A percentile compares a stretch with the other conserved stretches of the same genome.
Evolutionary conservation across 2,329 filamentous ascomycete genomes (phyloP).

Genomic region (Emmonsiellopsis sp.): DNA sequence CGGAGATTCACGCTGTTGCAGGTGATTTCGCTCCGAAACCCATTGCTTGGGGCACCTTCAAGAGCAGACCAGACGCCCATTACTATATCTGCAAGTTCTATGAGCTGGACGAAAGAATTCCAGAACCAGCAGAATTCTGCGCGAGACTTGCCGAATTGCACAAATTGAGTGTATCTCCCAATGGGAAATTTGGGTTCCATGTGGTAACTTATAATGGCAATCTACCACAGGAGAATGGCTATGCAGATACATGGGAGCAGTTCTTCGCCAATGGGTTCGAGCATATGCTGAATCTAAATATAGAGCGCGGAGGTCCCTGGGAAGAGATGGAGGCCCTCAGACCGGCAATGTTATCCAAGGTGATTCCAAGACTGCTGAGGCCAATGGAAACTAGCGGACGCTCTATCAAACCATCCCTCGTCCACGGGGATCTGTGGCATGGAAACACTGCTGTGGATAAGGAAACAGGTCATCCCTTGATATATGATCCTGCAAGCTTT

Average conservation of each 20-base stretch:
- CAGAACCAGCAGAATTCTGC: slow-evolving; percentile 18
- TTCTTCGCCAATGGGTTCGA: slow-evolving; percentile 12
- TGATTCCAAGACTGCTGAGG: slow-evolving; percentile 26
- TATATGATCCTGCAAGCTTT: slow-evolving; percentile 13
- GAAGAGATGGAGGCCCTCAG: slow-evolving; percentile 10
- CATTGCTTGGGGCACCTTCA: slow-evolving; percentile 16
- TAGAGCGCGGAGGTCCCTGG: slow-evolving; percentile 8
- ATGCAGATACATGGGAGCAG: slow-evolving; percentile 25
- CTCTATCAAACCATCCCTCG: slow-evolving; percentile 18
- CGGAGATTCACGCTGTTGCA: slow-evolving; percentile 17
- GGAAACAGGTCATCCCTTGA: slow-evolving; percentile 10
- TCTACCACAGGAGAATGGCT: slow-evolving; percentile 17
- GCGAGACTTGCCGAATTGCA: slow-evolving; percentile 19
- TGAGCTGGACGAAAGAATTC: slow-evolving; percentile 16
- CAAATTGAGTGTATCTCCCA: slow-evolving; percentile 16
- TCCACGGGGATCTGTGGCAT: slow-evolving; percentile 26
- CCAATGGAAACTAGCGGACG: slow-evolving; percentile 23
- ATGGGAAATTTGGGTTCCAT: slow-evolving; percentile 29
- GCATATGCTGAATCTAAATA: slow-evolving; percentile 8
- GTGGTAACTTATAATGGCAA: slow-evolving; percentile 24
- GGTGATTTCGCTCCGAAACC: slow-evolving; percentile 21
- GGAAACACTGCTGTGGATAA: slow-evolving; percentile 21
- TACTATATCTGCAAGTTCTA: slow-evolving; percentile 25
- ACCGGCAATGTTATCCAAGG: slow-evolving; percentile 15
- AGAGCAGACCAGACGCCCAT: slow-evolving; percentile 13